Base-by-base conservation (phyloP, 2,329 filamentous ascomycete species). In the Passalora sequoiae region DNA sequence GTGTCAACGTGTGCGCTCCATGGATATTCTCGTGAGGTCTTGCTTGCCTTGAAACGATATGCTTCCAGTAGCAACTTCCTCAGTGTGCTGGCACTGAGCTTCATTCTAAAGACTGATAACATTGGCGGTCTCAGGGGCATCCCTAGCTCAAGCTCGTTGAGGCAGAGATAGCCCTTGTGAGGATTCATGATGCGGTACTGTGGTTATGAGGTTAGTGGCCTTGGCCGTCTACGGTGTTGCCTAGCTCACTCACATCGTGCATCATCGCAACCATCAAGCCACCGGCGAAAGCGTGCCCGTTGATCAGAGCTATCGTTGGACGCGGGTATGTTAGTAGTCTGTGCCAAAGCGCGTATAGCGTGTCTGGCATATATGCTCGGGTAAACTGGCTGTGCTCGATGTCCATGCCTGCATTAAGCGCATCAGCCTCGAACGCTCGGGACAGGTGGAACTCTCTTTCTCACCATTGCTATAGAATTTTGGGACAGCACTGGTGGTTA, bases 381-480 rank as follows among this genome's bases (percentile, higher is more conserved):
- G 77, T 78, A 21, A 67, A 64, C 24, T 72, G 59, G n/a, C 80
- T 83, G 60, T 85, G 77, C 28, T 79, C 73, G 10, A 89, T 75
- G 63, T 92, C 84, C n/a, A 92, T 74, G 0, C 86, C n/a, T n/a
- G n/a, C n/a, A n/a, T n/a, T n/a, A n/a, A n/a, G n/a, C n/a, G n/a
- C n/a, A n/a, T n/a, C n/a, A n/a, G n/a, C n/a, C n/a, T n/a, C n/a
- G n/a, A n/a, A n/a, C n/a, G n/a, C n/a, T n/a, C n/a, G n/a, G n/a
- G n/a, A n/a, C n/a, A n/a, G n/a, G n/a, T n/a, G n/a, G n/a, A n/a
- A n/a, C n/a, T n/a, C n/a, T n/a, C n/a, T n/a, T n/a, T n/a, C n/a
- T n/a, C n/a, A n/a, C n/a, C 86, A 66, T 91, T 91, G 63, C 77
- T 83, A 69, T 84, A 92, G 72, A 91, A 91, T 38, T 92, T 92